Percentiles rank a stretch among this genome's conserved stretches.
These are phyloP conservation scores for Nicotiana paniculata DNA, from an alignment of 257 asterid genomes.

Conservation along the genomic window DNA sequence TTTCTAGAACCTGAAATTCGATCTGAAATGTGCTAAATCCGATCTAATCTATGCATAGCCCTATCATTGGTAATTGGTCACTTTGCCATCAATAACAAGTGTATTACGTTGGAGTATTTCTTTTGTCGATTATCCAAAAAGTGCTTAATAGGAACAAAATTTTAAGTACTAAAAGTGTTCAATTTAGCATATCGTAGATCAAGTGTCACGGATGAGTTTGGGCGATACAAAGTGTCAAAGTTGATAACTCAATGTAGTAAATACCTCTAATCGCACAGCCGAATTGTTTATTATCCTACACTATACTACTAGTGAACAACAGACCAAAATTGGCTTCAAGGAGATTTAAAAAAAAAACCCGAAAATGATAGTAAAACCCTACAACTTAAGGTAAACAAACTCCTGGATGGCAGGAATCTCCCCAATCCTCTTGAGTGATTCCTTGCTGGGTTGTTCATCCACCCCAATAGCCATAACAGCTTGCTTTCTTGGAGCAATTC, in stretches of 20 bases:
- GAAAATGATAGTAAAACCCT: conserved; percentile 5
- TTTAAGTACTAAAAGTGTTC: too few species aligned
- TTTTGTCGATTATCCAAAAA: too few species aligned
- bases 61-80: too few species aligned
- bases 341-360: neutral
- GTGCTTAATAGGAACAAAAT: too few species aligned
- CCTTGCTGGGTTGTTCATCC: conserved; percentile 80
- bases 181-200: too few species aligned
- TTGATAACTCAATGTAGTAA: conserved; percentile 2
- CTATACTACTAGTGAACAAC: conserved; percentile 7
- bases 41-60: too few species aligned
- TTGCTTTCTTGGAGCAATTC: conserved; percentile 78
- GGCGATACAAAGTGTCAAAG: neutral
- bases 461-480: conserved; percentile 97
- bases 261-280: conserved; percentile 3
- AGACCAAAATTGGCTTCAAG: conserved; percentile 27
- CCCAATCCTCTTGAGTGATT: conserved; percentile 72
- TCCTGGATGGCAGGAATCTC: conserved; percentile 80
- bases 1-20: too few species aligned
- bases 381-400: conserved; percentile 68
- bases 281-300: conserved; percentile 16
- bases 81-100: too few species aligned
- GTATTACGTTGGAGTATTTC: too few species aligned
- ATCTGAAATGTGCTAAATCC: too few species aligned
- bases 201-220: too few species aligned